These are phyloP conservation scores for Alternaria solani DNA, from an alignment of 2,329 filamentous ascomycete genomes.

Conservation along the genomic window DNA sequence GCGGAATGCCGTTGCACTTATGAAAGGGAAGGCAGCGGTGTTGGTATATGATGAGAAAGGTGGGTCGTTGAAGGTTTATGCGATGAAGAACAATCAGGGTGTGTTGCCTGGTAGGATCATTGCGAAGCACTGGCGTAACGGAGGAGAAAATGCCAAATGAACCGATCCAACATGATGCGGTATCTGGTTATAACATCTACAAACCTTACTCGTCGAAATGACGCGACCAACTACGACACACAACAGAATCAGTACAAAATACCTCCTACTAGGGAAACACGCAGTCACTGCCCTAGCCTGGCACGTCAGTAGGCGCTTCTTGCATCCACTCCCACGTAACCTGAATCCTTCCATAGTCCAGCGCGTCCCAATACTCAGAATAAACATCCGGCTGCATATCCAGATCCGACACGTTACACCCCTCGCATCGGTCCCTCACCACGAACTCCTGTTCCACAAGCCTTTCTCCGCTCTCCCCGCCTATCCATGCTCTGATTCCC, in stretches of 20 bases:
- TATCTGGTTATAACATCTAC: not conserved
- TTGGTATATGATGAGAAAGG: slow-evolving; percentile 24
- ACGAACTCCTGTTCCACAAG: not conserved
- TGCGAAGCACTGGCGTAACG: slow-evolving; percentile 12
- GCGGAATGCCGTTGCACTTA: slow-evolving; percentile 5
- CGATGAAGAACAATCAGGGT: slow-evolving; percentile 7
- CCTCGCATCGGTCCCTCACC: not conserved
- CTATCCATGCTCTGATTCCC: not conserved
- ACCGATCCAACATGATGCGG: not conserved
- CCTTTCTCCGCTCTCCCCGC: not conserved
- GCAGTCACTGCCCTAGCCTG: not conserved
- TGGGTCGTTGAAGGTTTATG: slow-evolving; percentile 15
- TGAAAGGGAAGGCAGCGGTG: slow-evolving; percentile 15
- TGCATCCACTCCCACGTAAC: not conserved
- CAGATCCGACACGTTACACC: not conserved
- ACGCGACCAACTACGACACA: not conserved
- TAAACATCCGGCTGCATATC: not conserved
- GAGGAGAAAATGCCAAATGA: not conserved
- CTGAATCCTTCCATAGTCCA: not conserved
- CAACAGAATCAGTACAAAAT: not conserved
- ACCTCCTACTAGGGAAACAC: not conserved
- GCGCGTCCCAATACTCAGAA: not conserved
- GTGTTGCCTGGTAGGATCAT: slow-evolving; percentile 24
- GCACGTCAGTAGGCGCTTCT: not conserved
- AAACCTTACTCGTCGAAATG: not conserved